Evolutionary conservation across 768 basidiomycete species (phyloP), one percentile per base, ranked within the genome.

Genomic region (Thelephora ganbajun): DNA sequence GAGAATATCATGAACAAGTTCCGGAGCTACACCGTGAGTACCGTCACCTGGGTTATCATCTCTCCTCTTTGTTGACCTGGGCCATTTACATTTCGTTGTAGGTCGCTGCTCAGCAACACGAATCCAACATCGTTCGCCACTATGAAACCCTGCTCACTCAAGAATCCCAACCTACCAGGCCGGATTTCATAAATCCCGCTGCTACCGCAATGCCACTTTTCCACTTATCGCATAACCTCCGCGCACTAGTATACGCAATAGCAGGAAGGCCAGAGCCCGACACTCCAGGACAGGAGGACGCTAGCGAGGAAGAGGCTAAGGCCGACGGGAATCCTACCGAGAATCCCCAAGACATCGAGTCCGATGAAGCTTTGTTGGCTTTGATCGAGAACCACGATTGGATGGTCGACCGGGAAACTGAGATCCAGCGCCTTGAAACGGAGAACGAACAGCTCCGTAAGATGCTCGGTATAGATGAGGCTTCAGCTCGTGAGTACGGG

Each of bases 1-100:
- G 93, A 97, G 56, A 92, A 81, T 23, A 87, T 98, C 60, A 98
- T 99, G 96, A 67, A 79, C 45, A 97, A 97, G 65, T 97, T 98
- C 61, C 75, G 93, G 50, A 83, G 81, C 50, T 84, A 97, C 59
- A 80, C 89, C 11, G 92, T 94, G 57, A 57, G 88, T 72, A 16
- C 43, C 43, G 19, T 23, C 12, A 33, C 39, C 39, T 6, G 12
- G 4, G 50, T 41, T 46, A 37, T 37, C 33, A 42, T 36, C 35
- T 18, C 47, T 44, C 46, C 50, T 30, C n/a, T 33, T 51, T 46
- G 44, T 43, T 33, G 50, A 44, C 50, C 47, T n/a, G n/a, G n/a
- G n/a, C n/a, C n/a, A n/a, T n/a, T n/a, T n/a, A n/a, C n/a, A n/a
- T n/a, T n/a, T n/a, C 23, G 33, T n/a, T 11, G 18, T 41, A 97